Conservation (phyloP, 768 basidiomycete genomes). For the Lactarius quietus region DNA sequence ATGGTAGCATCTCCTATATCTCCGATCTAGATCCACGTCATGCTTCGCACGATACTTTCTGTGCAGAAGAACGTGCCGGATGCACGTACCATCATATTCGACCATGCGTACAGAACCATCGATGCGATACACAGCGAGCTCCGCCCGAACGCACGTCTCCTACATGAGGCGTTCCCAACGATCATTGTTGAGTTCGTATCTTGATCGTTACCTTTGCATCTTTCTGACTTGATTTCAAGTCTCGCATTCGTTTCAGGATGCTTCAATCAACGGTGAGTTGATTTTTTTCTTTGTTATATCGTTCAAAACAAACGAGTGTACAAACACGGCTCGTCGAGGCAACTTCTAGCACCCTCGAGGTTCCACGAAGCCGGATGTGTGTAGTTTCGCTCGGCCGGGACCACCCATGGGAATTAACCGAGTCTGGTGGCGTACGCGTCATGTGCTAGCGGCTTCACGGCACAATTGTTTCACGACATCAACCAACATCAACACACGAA, state of each 20-base stretch:
- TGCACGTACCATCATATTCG: constrained; percentile 23
- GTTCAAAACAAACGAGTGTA: neutral
- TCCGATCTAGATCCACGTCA: constrained; percentile 20
- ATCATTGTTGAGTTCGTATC: constrained; percentile 24
- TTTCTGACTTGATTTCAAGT: constrained; percentile 9
- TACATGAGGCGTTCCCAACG: constrained; percentile 26
- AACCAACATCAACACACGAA: neutral
- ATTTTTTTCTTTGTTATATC: neutral
- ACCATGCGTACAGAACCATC: constrained; percentile 23
- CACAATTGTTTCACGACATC: neutral
- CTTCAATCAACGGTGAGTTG: constrained; percentile 19
- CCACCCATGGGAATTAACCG: constrained; percentile 25
- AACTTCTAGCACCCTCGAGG: constrained; percentile 15
- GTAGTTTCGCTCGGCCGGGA: constrained; percentile 17
- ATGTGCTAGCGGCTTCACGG: constrained; percentile 12
- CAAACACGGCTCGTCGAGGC: constrained; percentile 22
- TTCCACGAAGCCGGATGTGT: constrained; percentile 26
- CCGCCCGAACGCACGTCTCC: constrained; percentile 25
- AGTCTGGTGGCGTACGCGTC: constrained; percentile 22
- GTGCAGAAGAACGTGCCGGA: constrained; percentile 24
- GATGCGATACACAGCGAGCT: constrained; percentile 25
- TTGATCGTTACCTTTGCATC: neutral
- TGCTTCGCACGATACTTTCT: constrained; percentile 23
- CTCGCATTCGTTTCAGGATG: constrained; percentile 21
- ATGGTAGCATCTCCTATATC: neutral